Conservation (phyloP, 1,284 basidiomycete genomes). For the Malassezia psittaci region DNA sequence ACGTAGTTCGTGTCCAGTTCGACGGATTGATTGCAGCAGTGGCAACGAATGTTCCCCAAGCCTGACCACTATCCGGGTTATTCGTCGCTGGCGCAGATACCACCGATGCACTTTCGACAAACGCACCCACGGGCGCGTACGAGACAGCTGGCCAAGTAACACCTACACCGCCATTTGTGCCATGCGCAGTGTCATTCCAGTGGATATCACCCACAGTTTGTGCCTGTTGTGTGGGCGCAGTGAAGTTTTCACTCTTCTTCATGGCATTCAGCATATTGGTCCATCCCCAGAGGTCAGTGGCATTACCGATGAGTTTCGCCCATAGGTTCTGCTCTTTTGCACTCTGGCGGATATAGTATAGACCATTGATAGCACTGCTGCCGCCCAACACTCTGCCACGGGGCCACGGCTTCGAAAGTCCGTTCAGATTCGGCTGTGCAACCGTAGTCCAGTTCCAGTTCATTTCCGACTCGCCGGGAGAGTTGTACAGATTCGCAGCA, state of each 20-base stretch:
- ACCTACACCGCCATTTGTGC: conserved; percentile 51
- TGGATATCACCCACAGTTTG: conserved; percentile 7
- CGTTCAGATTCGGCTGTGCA: conserved; percentile 20
- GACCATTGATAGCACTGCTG: conserved; percentile 34
- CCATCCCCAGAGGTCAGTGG: conserved; percentile 26
- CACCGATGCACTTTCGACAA: conserved; percentile 19
- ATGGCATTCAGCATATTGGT: conserved; percentile 23
- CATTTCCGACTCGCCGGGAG: conserved; percentile 20
- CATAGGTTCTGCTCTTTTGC: conserved; percentile 26
- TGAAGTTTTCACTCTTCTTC: conserved; percentile 54
- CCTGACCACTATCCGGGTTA: conserved; percentile 54
- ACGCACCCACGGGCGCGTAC: conserved; percentile 26
- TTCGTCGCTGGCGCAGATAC: conserved; percentile 51
- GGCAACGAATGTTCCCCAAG: conserved; percentile 56
- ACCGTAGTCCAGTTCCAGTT: conserved; percentile 35
- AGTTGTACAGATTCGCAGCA: conserved; percentile 31
- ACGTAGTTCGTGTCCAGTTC: conserved; percentile 61
- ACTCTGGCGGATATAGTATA: conserved; percentile 32
- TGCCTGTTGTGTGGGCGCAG: conserved; percentile 45
- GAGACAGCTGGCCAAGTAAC: conserved; percentile 25
- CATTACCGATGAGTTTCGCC: conserved; percentile 20
- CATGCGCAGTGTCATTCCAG: conserved; percentile 50
- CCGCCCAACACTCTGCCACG: conserved; percentile 32
- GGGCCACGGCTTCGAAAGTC: conserved; percentile 5
- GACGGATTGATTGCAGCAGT: conserved; percentile 58